Base-by-base conservation (phyloP, 1,284 basidiomycete genomes). In the Ustilago curta region DNA sequence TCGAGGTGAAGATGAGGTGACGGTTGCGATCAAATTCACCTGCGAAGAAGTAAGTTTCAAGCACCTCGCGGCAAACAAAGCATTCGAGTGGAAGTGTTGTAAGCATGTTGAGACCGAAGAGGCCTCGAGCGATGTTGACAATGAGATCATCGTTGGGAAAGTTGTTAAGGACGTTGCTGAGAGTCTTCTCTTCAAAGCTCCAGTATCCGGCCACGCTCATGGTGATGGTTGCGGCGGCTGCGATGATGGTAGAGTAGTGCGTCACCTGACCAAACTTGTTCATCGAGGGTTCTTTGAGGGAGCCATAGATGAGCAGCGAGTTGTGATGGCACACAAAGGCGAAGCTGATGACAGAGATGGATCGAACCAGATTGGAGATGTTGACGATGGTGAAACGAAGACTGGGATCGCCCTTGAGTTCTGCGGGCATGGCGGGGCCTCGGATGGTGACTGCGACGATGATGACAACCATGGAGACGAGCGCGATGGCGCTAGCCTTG, bases 51-150 rank as follows among this genome's bases (percentile, higher is more conserved):
- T 83, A 75, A 23, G 80, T 82, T 52, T 84, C 83, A 14, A 62
- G 63, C 35, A 51, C 93, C 88, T 97, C 94, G 87, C 94, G 89
- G 81, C 95, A 97, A 16, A 97, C 94, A 83, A 97, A 97, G 21
- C 94, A 88, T 82, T 97, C 94, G 51, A 97, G 87, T 0, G 94
- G 94, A 19, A 95, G 89, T 0, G 96, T 99, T 1, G 95, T 97
- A 80, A 97, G 96, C 96, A 99, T 99, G 86, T 99, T 99, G 68
- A 96, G 86, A 5, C 96, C 96, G 81, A 99, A 98, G 81, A 93
- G 94, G 79, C 97, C 93, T 23, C 95, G 89, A 7, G 96, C 96
- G 58, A 98, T 88, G 84, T 98, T 84, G 58, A 84, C 82, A 31
- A 83, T 67, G 12, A 76, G 65, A 53, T 84, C 83, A 32, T 81